Base-by-base conservation (phyloP, 495 filamentous ascomycete species). In the Penicillium cosmopolitanum region DNA sequence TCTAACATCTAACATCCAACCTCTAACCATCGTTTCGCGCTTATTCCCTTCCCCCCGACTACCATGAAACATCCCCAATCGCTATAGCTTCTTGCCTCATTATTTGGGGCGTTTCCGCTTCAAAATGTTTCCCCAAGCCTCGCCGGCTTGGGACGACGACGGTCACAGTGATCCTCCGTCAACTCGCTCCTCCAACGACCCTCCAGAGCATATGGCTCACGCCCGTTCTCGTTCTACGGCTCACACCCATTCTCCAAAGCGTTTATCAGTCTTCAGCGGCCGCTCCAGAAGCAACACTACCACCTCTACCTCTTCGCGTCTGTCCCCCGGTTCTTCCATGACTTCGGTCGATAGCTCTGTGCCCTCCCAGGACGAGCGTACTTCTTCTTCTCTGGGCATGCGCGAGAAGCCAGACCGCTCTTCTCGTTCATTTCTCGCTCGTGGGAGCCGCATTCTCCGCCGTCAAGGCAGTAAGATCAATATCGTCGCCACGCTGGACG, bases 401-500 rank as follows among this genome's bases (percentile, higher is more conserved):
- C 71, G 73, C 7, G 77, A 79, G 23, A 72, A 69, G 28, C 67
- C 67, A 10, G 80, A 78, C 4, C 75, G 73, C 55, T 66, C 75
- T 36, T 72, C 77, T 10, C 75, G 77, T 44, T 77, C 77, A 9
- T 67, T 82, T 44, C 64, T 82, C 35, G 66, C 74, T 43, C 79
- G 80, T 21, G 80, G 80, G 3, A 82, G 80, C 40, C 80, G 78
- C n/a, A 78, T 84, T 35, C 68, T 84, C 21, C 79, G 76, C 21
- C 77, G 81, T 35, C 77, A 82, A 57, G 80, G 80, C 1, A 84
- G 80, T 63, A 82, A 80, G 53, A 74, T 80, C 61, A 79, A 79
- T 46, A 74, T 84, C 55, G 73, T 76, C 57, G 77, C 77, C 50
- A 75, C 76, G 15, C 61, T 80, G 63, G 72, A 79, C 51, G 77